Evolutionary conservation across 179 eudicot species (phyloP).

Genomic region (Dionaea muscipula): DNA sequence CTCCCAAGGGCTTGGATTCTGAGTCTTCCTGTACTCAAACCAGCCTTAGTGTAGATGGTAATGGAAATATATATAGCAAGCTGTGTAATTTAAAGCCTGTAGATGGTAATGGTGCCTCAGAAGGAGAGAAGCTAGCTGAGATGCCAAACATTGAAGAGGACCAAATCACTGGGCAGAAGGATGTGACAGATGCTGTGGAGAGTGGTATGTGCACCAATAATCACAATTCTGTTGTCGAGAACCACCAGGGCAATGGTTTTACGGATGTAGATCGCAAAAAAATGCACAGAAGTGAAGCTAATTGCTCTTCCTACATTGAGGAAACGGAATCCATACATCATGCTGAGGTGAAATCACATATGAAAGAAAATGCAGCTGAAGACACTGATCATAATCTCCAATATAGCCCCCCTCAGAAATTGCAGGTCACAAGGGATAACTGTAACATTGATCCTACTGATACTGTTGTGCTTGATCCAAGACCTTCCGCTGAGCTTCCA

Average conservation of each 20-base stretch:
- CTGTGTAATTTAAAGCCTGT: slow-evolving; percentile 22
- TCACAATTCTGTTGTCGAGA: slow-evolving; percentile 14
- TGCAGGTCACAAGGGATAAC: slow-evolving; percentile 20
- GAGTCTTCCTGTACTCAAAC: slow-evolving; percentile 46
- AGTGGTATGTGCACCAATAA: slow-evolving; percentile 19
- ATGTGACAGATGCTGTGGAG: slow-evolving; percentile 23
- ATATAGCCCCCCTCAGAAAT: slow-evolving; percentile 19
- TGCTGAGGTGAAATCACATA: slow-evolving; percentile 25
- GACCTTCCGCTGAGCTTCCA: slow-evolving; percentile 26
- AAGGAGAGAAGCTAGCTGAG: slow-evolving; percentile 24
- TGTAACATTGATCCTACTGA: slow-evolving; percentile 20
- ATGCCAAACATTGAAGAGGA: slow-evolving; percentile 25
- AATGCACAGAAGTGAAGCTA: slow-evolving; percentile 16
- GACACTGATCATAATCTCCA: slow-evolving; percentile 19
- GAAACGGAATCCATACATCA: slow-evolving; percentile 18
- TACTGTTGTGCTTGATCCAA: slow-evolving; percentile 18
- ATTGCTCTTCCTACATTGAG: slow-evolving; percentile 15
- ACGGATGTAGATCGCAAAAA: slow-evolving; percentile 23
- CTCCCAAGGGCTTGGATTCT: slow-evolving; percentile 41
- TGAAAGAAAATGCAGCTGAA: slow-evolving; percentile 17
- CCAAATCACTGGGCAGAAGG: slow-evolving; percentile 20
- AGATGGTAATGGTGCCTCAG: slow-evolving; percentile 33
- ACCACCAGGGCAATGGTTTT: slow-evolving; percentile 29
- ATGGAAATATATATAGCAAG: slow-evolving; percentile 30
- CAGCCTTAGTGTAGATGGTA: slow-evolving; percentile 33